Base-by-base conservation (phyloP, 257 asterid genomes). In the Solanum sitiens region DNA sequence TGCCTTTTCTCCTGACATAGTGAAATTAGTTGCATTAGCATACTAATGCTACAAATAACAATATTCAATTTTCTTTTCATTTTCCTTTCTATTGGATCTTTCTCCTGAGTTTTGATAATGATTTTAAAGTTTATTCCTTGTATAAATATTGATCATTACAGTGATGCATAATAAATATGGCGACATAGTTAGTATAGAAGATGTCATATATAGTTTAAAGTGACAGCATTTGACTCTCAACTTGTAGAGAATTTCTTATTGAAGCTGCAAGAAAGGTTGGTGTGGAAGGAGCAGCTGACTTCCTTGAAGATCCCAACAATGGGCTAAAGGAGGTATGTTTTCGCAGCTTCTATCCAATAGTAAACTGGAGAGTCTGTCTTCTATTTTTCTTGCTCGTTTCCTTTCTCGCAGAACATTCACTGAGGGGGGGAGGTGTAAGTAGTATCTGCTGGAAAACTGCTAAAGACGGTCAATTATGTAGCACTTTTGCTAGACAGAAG, bases 251-350 rank as follows among this genome's bases (percentile, higher is more conserved):
- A 80, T 97, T 93, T 87, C 98, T 97, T 14, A 84, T 90, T 25
- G 98, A 96, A 89, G 86, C 92, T 73, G 99, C 99, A 23, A 90
- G 88, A 80, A 95, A 95, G 89, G 99, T 91, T 21, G 99, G 99
- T 73, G 88, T 97, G 13, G 96, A 93, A 92, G 99, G 99, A 87
- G 98, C 98, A 70, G 96, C 94, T 11, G 98, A 94, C 92, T 95
- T 93, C 92, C 98, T 97, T 73, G 95, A 90, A 25, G 92, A 97
- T 92, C 96, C 99, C 30, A 93, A 90, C 90, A 97, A 94, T 83
- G 99, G 99, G 35, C 85, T 92, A 32, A 92, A 94, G 80, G 98
- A 97, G 98, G 99, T 97, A 93, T 7, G 21, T 40, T 61, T 72
- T 25, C 86, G 7, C 53, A 39, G 68, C 67, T 33, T 83, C 44